Evolutionary conservation across 2,329 filamentous ascomycete species (phyloP), one percentile per base, ranked within the genome.

Genomic region (Colletotrichum australisinense): DNA sequence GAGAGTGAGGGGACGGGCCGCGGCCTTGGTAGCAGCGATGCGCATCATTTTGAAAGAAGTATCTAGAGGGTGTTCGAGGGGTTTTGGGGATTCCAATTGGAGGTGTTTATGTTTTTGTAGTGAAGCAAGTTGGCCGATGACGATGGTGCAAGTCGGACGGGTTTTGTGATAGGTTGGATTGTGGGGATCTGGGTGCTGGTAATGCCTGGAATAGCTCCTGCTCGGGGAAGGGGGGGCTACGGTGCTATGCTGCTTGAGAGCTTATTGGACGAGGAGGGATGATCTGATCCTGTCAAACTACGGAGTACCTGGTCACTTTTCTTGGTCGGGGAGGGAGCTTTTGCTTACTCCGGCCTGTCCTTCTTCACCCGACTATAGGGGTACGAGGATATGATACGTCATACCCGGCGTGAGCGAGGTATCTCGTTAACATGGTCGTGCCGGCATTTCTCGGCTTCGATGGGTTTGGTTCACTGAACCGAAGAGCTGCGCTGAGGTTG

Each of bases 41-140:
- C 93, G 92, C 80, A 94, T 88, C 93, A 95, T 95, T 69, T 69
- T 83, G 80, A 72, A 63, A 63, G 22, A 35, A 69, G 72, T 59
- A 58, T 73, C 74, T 75, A 68, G 56, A 65, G 66, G 38, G 63
- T 68, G 60, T 65, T 46, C 46, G 53, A 60, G 67, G 53, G 71
- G 57, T 75, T 73, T 72, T 5, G 14, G 72, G 69, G 72, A 52
- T 70, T 74, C 30, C 63, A 69, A 63, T 53, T 56, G 42, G 60
- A 57, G 28, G 49, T 64, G 69, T 46, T 28, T 68, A 42, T 42
- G 28, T 56, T 63, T 38, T 38, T 56, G 57, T 62, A 30, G 49
- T 55, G 60, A 46, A 26, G 52, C 38, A 63, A 55, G 64, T 46
- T 56, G 67, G 59, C 59, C 71, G 71, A 73, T 73, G 71, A 73